Evolutionary conservation across 441 rosid species (phyloP).

Genomic region (Gossypium davidsonii): DNA sequence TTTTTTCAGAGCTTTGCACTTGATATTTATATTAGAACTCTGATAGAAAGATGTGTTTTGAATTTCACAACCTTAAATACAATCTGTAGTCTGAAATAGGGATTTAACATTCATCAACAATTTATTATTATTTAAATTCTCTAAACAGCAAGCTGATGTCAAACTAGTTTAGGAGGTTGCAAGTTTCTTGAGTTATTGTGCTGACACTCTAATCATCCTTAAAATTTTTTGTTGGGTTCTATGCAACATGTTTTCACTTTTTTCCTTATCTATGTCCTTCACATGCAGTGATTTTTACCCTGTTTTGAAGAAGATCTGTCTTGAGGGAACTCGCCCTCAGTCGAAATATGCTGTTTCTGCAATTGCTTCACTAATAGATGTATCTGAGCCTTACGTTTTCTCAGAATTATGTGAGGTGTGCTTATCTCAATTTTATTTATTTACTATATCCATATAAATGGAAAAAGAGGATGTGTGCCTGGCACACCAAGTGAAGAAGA

Average conservation of each 20-base stretch:
- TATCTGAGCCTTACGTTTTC: conserved; percentile 46
- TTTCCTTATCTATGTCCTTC: background rate
- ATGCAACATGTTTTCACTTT: background rate
- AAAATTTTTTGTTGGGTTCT: background rate
- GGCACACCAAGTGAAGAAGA: background rate
- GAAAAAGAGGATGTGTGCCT: background rate
- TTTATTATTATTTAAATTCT: background rate
- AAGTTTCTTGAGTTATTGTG: conserved; percentile 7
- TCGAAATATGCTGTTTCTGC: conserved; percentile 86
- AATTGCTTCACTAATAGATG: conserved; percentile 56
- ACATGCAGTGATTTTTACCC: conserved; percentile 60
- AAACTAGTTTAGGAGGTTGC: conserved; percentile 3
- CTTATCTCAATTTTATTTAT: conserved; percentile 8
- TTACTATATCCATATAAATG: background rate
- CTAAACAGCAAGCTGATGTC: background rate
- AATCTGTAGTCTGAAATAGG: background rate
- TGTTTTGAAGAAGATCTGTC: conserved; percentile 56
- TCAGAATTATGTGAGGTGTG: conserved; percentile 71
- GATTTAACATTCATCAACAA: background rate
- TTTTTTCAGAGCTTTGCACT: conserved; percentile 4
- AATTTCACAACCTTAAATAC: background rate
- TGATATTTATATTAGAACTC: conserved; percentile 2
- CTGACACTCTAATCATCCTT: background rate
- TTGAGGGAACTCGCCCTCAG: conserved; percentile 77
- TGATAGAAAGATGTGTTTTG: conserved; percentile 7